phyloP scores from a whole-genome alignment of 305 asterid species.

The Caryopteris hybrid region DNA sequence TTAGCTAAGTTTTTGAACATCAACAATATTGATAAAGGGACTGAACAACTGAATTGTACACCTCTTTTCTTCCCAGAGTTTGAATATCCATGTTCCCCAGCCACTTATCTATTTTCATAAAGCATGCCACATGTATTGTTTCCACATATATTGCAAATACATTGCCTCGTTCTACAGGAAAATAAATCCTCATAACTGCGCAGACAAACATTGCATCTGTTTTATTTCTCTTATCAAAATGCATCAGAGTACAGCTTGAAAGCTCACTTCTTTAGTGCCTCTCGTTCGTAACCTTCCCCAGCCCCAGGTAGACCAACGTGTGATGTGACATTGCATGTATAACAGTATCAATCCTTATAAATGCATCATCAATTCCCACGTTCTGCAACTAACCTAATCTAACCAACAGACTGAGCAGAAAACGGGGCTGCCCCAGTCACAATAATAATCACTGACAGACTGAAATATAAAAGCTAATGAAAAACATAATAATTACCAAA shows the following conservation, averaged over 20 bases:
- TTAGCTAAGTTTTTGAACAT: not conserved
- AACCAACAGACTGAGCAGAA: conserved; percentile 14
- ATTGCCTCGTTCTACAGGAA: conserved; percentile 1
- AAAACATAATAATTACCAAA: conserved; percentile 50
- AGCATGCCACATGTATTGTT: not conserved
- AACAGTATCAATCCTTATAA: not conserved
- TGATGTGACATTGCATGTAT: conserved; percentile 17
- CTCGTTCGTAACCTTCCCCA: not conserved
- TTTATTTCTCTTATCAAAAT: not conserved
- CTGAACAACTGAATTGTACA: not conserved
- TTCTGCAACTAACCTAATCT: conserved; percentile 6
- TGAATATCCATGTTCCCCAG: conserved; percentile 1
- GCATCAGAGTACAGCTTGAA: not conserved
- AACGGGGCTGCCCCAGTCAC: conserved; percentile 2
- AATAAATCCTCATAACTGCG: conserved; percentile 8
- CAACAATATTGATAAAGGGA: not conserved
- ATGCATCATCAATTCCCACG: not conserved
- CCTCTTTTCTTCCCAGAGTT: conserved; percentile 12
- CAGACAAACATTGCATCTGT: not conserved
- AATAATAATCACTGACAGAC: conserved; percentile 9
- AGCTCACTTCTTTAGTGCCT: conserved; percentile 6
- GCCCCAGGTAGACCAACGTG: conserved; percentile 6
- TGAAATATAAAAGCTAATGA: not conserved
- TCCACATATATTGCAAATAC: not conserved
- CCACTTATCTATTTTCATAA: not conserved